Evolutionary conservation across 345 rosid genomes (phyloP), one percentile per base, ranked within the genome.

Genomic region (Eucalyptus globulus): DNA sequence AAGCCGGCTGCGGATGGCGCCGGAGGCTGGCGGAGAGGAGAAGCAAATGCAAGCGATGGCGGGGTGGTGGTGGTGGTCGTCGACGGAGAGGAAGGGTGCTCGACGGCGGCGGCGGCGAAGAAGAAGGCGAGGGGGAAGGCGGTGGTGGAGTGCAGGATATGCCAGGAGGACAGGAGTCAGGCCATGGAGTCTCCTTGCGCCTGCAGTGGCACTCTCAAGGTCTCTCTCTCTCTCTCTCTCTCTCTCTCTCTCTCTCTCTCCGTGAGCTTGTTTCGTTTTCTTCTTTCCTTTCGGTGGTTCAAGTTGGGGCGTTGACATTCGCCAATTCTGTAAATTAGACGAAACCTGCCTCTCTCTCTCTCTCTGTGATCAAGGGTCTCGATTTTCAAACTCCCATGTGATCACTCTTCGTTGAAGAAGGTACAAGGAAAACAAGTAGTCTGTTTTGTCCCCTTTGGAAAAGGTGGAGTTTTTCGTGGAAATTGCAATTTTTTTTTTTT

Each of bases 131-230:
- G 87, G 87, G 86, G 80, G 87, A 60, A 87, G 9, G 87, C 45
- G 72, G 89, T 90, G 90, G 93, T 92, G 88, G 97, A 95, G 92
- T 95, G 97, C 80, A 92, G 97, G 90, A 95, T 95, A 90, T 95
- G 97, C 88, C 97, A 95, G 88, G 97, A 94, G 85, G 96, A 92
- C 87, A 91, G 94, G 11, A 89, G 88, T 5, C 88, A 49, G 49
- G 89, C 90, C 29, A 89, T 94, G 96, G 97, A 95, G 87, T 91
- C 94, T 92, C 97, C 97, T 83, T 95, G 96, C 90, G 94, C 95
- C 87, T 95, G 97, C 44, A 93, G 90, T 89, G 97, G 97, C 90
- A 93, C 94, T 87, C 95, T 95, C 90, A 95, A 95, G 97, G 96
- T 95, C 90, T 14, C 50, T 88, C 45, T 76, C n/a, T n/a, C n/a